Evolutionary conservation across 352 stramenopile species (phyloP).

Genomic region (Globisporangium echinulatum): DNA sequence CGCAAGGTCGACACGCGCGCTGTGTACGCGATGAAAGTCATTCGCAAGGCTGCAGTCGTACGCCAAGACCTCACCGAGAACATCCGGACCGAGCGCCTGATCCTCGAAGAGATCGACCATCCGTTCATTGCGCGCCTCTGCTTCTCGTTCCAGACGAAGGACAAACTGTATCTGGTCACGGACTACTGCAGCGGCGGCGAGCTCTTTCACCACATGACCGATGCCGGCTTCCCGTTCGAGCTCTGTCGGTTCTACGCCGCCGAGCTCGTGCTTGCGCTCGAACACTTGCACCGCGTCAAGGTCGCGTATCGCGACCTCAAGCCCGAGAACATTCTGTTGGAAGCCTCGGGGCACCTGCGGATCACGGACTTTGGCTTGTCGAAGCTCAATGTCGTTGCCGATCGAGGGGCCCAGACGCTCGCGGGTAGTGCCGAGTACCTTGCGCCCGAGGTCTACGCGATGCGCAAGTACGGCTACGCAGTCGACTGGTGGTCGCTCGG

Average conservation of each 20-base stretch:
- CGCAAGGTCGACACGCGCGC: slow-evolving; percentile 83
- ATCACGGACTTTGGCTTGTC: slow-evolving; percentile 96
- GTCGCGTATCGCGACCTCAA: slow-evolving; percentile 98
- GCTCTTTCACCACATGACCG: slow-evolving; percentile 97
- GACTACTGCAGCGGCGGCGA: slow-evolving; percentile 93
- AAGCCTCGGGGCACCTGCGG: slow-evolving; percentile 90
- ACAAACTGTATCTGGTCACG: slow-evolving; percentile 86
- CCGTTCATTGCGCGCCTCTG: slow-evolving; percentile 97
- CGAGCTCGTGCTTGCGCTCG: slow-evolving; percentile 93
- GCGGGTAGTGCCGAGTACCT: slow-evolving; percentile 88
- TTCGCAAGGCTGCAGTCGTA: slow-evolving; percentile 94
- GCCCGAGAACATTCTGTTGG: slow-evolving; percentile 93
- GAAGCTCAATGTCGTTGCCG: slow-evolving; percentile 67
- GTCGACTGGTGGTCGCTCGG: slow-evolving; percentile 93
- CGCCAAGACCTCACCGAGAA: slow-evolving; percentile 91
- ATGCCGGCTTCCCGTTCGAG: slow-evolving; percentile 69
- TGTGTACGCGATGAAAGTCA: slow-evolving; percentile 98
- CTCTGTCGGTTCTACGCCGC: slow-evolving; percentile 92
- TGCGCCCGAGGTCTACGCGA: slow-evolving; percentile 76
- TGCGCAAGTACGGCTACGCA: slow-evolving; percentile 73
- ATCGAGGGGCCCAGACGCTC: slow-evolving; percentile 59
- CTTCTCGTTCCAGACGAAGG: slow-evolving; percentile 96
- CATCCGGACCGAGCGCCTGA: slow-evolving; percentile 95
- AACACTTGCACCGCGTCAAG: slow-evolving; percentile 92
- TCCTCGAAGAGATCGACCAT: slow-evolving; percentile 96